These are phyloP conservation scores for Exsudoporus floridanus DNA, from an alignment of 1,284 basidiomycete genomes.

Conservation along the genomic window DNA sequence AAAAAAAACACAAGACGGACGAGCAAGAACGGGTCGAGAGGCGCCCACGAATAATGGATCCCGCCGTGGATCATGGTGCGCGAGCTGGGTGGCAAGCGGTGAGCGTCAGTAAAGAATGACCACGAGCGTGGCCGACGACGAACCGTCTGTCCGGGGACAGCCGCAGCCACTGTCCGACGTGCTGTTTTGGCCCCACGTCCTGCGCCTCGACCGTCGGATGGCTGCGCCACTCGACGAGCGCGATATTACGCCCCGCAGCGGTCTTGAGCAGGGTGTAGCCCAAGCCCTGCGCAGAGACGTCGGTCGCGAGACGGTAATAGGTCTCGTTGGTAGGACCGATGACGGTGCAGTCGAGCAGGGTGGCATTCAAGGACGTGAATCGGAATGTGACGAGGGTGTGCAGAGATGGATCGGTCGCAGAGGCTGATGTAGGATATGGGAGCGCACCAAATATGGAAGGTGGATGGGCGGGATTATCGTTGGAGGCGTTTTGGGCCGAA, in stretches of 20 bases:
- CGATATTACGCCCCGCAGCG: conserved; percentile 46
- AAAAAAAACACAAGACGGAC: conserved; percentile 31
- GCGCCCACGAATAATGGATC: conserved; percentile 44
- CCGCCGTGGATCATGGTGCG: conserved; percentile 45
- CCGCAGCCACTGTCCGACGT: conserved; percentile 54
- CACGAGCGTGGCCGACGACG: conserved; percentile 16
- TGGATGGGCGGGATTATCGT: conserved; percentile 12
- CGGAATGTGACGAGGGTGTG: conserved; percentile 45
- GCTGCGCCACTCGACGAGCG: conserved; percentile 59
- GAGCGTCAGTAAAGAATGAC: background rate
- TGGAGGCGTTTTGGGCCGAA: conserved; percentile 25
- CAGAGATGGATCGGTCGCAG: conserved; percentile 28
- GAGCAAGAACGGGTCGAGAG: conserved; percentile 41
- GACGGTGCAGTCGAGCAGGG: conserved; percentile 54
- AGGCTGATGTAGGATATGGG: conserved; percentile 44
- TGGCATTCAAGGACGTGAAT: conserved; percentile 51
- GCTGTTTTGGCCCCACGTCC: conserved; percentile 47
- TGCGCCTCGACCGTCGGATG: conserved; percentile 57
- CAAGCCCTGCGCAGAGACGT: conserved; percentile 45
- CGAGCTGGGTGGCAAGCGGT: conserved; percentile 39
- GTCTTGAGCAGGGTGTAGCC: conserved; percentile 57
- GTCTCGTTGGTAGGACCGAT: conserved; percentile 47
- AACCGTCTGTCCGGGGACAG: conserved; percentile 54
- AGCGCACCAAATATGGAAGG: conserved; percentile 61
- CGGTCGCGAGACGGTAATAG: conserved; percentile 47